Base-by-base conservation (phyloP, 768 basidiomycete species). In the Termitomyces sp. region DNA sequence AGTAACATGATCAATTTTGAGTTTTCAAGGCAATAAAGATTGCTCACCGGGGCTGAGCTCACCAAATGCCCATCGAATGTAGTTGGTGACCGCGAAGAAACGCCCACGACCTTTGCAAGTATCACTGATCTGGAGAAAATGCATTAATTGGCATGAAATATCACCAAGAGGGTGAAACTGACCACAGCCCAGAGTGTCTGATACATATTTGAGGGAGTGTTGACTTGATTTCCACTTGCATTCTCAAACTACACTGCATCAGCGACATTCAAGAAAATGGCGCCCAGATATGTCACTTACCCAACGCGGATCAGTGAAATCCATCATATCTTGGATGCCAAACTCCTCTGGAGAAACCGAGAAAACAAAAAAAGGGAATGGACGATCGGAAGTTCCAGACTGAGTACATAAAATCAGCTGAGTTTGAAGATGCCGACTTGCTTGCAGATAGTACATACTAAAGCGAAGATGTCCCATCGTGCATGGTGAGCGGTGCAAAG, bases 151-250 rank as follows among this genome's bases (percentile, higher is more conserved):
- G 14, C 22, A 28, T 35, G 35, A 13, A 33, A 38, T 24, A 35
- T 28, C n/a, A 46, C 40, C 13, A 13, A n/a, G 20, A 5, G n/a
- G 16, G 26, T 5, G 26, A n/a, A 41, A 57, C 67, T 56, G 38
- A 68, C 68, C 32, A 69, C 61, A 32, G 68, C 67, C 68, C 67
- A 70, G 6, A 70, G 52, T 11, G 63, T 63, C 40, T 68, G 58
- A 16, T 62, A 45, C 32, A 63, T 54, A 11, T 48, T 55, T 16
- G 54, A 47, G 3, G 60, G 50, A 13, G 38, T 55, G 26, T 66
- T 60, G 8, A 69, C 55, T 41, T 52, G 49, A 50, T 62, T 63
- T 18, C 62, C 60, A 14, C 6, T 24, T 11, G 54, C 48, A 14
- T 59, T 35, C n/a, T 46, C n/a, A 28, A 66, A 59, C 65, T 69